A percentile compares a stretch with the other conserved stretches of the same genome.
Evolutionary conservation across 1,284 basidiomycete genomes (phyloP).

Genomic region (Papiliotrema laurentii): DNA sequence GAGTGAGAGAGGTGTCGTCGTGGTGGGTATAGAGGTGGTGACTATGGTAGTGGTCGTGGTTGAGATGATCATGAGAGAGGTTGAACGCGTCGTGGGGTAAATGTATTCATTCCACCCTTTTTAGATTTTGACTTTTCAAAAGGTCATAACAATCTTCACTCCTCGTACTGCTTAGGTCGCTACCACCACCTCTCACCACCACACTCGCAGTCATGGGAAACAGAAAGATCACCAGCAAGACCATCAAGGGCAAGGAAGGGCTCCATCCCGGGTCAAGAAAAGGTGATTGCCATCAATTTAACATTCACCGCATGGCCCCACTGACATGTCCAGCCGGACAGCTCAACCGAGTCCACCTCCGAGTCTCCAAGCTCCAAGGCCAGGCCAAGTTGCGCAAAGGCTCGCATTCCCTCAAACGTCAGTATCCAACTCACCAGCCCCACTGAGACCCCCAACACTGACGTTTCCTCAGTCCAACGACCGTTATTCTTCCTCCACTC

Average conservation of each 20-base stretch:
- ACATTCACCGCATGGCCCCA: not conserved
- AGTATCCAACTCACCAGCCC: slow-evolving; percentile 3
- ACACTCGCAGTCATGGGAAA: slow-evolving; percentile 37
- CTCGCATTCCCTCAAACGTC: slow-evolving; percentile 28
- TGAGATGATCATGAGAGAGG: not conserved
- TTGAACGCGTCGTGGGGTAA: slow-evolving; percentile 1
- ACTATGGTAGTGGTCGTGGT: not conserved
- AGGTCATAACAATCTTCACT: not conserved
- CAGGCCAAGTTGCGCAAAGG: slow-evolving; percentile 56
- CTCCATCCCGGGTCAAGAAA: slow-evolving; percentile 48
- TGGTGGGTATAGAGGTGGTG: not conserved
- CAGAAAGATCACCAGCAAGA: slow-evolving; percentile 44
- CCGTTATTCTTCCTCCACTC: slow-evolving; percentile 75
- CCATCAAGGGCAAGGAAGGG: slow-evolving; percentile 46
- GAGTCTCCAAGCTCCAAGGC: slow-evolving; percentile 62
- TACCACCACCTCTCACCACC: not conserved
- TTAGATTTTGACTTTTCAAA: slow-evolving; percentile 7
- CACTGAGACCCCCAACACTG: slow-evolving; percentile 1
- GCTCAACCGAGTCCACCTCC: slow-evolving; percentile 63
- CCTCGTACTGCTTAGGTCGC: not conserved
- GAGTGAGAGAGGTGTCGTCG: not conserved
- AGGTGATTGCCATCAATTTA: slow-evolving; percentile 19
- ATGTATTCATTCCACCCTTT: no score
- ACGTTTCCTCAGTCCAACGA: slow-evolving; percentile 55
- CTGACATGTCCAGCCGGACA: slow-evolving; percentile 57